These are phyloP conservation scores for Durusdinium trenchii DNA, from an alignment of 73 alveolate genomes.

Conservation along the genomic window DNA sequence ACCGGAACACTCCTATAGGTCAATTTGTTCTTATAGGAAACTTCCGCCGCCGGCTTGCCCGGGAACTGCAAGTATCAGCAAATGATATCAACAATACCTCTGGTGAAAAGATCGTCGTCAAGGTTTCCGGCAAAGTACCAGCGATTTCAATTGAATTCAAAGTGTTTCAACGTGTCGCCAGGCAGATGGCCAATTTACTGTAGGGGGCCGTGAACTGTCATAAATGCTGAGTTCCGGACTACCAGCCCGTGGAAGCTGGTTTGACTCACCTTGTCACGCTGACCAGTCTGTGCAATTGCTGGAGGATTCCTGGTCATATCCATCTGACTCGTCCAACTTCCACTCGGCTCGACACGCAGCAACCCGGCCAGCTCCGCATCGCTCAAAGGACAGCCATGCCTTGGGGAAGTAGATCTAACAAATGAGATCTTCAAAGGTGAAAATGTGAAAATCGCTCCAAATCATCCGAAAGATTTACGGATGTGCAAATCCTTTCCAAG, in stretches of 20 bases:
- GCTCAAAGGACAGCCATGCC: constrained; percentile 72
- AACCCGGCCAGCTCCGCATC: constrained; percentile 64
- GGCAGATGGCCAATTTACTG: too few species aligned
- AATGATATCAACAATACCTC: too few species aligned
- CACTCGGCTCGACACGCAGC: constrained; percentile 27
- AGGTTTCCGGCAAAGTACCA: too few species aligned
- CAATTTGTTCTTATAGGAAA: too few species aligned
- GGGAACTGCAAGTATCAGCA: too few species aligned
- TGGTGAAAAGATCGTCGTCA: too few species aligned
- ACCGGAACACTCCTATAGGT: too few species aligned
- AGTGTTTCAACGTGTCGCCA: too few species aligned
- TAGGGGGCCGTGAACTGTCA: too few species aligned
- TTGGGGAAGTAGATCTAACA: neutral
- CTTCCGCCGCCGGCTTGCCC: too few species aligned
- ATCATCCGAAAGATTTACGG: neutral
- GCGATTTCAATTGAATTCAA: too few species aligned
- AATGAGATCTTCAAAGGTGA: neutral
- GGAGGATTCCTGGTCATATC: too few species aligned
- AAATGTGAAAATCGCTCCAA: neutral
- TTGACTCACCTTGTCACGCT: constrained; percentile 43
- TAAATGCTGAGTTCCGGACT: neutral
- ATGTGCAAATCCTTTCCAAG: neutral
- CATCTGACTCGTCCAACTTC: neutral
- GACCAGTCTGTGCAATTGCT: neutral
- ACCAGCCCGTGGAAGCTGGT: constrained; percentile 72